These are phyloP conservation scores for Anethum foeniculum DNA, from an alignment of 140 eudicot species.

Conservation along the genomic window DNA sequence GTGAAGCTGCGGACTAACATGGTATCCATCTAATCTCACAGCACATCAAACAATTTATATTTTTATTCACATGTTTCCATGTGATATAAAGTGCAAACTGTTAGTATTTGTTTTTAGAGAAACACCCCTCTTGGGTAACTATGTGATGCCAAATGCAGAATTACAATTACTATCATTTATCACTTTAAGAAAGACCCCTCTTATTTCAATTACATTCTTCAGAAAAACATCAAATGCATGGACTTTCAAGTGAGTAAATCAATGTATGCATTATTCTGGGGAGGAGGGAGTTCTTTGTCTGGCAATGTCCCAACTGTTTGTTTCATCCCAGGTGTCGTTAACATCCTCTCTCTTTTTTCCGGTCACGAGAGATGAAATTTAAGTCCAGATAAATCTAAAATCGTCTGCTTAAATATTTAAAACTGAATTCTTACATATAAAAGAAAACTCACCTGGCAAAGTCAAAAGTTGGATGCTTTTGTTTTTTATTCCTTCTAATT, in stretches of 20 bases:
- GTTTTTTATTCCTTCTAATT: background rate
- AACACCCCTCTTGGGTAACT: background rate
- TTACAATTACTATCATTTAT: background rate
- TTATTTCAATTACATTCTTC: background rate
- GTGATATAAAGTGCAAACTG: slow-evolving; percentile 32
- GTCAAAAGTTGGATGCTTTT: background rate
- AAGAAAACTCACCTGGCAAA: background rate
- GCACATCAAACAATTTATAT: slow-evolving; percentile 21
- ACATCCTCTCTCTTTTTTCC: too few relatives aligned
- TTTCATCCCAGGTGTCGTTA: too few relatives aligned
- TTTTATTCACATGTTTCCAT: slow-evolving; percentile 52
- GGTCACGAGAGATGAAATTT: too few relatives aligned
- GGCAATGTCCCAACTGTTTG: too few relatives aligned
- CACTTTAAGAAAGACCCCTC: background rate
- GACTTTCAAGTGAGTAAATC: too few relatives aligned
- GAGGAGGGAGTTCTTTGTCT: too few relatives aligned
- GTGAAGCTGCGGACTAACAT: slow-evolving; percentile 42
- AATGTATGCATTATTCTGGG: too few relatives aligned
- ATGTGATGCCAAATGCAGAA: too few relatives aligned
- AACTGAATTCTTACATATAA: background rate
- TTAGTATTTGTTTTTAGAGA: background rate
- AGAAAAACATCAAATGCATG: too few relatives aligned
- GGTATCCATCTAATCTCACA: slow-evolving; percentile 33
- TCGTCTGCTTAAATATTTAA: too few relatives aligned
- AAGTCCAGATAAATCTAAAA: too few relatives aligned